A percentile compares a stretch with the other conserved stretches of the same genome.
Evolutionary conservation across 345 rosid species (phyloP).

Genomic region (Syzygium aromaticum): DNA sequence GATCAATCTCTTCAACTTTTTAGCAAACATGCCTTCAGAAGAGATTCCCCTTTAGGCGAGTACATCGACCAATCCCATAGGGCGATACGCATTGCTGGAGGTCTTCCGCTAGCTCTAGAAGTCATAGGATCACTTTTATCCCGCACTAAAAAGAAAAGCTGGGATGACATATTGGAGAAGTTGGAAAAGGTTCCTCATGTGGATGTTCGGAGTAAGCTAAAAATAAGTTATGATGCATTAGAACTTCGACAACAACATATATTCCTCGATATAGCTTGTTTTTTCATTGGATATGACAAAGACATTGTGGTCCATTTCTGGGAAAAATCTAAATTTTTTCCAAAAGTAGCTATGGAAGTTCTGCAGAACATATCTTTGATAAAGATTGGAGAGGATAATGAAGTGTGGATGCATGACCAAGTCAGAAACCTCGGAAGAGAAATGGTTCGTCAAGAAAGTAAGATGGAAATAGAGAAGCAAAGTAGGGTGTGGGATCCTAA

Average conservation of each 20-base stretch:
- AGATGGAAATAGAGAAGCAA: background rate
- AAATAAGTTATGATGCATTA: background rate
- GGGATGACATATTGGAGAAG: background rate
- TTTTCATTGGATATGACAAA: background rate
- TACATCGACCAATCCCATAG: rapidly evolving
- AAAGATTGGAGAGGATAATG: background rate
- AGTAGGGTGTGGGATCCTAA: background rate
- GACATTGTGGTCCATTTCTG: background rate
- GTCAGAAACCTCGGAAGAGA: background rate
- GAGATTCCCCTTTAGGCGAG: rapidly evolving
- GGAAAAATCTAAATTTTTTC: background rate
- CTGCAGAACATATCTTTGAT: background rate
- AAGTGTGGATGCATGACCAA: background rate
- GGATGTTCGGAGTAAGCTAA: too few species aligned
- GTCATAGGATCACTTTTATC: background rate
- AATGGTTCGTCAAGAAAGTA: background rate
- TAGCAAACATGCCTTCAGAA: background rate
- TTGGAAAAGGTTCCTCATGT: background rate
- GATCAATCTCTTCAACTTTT: background rate
- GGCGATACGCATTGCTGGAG: rapidly evolving
- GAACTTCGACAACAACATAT: background rate
- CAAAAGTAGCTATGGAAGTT: background rate
- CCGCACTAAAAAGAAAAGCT: background rate
- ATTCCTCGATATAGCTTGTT: background rate
- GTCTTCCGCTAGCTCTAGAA: background rate